Evolutionary conservation across 805 yeast genomes (phyloP).

Genomic region (Nakazawaea peltata): DNA sequence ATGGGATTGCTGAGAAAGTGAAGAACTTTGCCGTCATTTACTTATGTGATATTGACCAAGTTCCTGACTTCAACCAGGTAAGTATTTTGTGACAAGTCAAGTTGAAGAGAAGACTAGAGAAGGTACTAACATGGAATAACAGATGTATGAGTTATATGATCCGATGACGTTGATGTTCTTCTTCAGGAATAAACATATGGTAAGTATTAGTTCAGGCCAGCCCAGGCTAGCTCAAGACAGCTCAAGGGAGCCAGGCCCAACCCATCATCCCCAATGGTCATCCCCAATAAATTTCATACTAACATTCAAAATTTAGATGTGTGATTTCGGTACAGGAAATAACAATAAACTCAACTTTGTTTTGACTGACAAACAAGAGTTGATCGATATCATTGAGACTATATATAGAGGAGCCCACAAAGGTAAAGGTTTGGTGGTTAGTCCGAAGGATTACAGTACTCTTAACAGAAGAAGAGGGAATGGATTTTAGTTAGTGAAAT

Average conservation of each 20-base stretch:
- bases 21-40: constrained; percentile 84
- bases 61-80: constrained; percentile 74
- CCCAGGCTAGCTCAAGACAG: background rate
- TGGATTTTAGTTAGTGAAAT: constrained; percentile 2
- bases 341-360: constrained; percentile 88
- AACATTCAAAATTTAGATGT: constrained; percentile 35
- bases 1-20: constrained; percentile 71
- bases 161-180: constrained; percentile 93
- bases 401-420: constrained; percentile 86
- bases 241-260: too few species aligned
- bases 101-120: too few species aligned
- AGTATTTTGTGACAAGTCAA: too few species aligned
- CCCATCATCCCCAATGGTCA: background rate
- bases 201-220: constrained; percentile 3
- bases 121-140: too few species aligned
- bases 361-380: constrained; percentile 71
- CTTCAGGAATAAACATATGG: constrained; percentile 85
- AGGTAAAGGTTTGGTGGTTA: constrained; percentile 85
- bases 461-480: constrained; percentile 13
- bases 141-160: constrained; percentile 85
- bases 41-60: constrained; percentile 81
- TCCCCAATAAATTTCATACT: background rate
- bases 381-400: constrained; percentile 86
- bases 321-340: constrained; percentile 97
- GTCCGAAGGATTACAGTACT: constrained; percentile 65